Evolutionary conservation across 1,139 yeast species (phyloP).

Genomic region (Suhomyces chickasaworum): DNA sequence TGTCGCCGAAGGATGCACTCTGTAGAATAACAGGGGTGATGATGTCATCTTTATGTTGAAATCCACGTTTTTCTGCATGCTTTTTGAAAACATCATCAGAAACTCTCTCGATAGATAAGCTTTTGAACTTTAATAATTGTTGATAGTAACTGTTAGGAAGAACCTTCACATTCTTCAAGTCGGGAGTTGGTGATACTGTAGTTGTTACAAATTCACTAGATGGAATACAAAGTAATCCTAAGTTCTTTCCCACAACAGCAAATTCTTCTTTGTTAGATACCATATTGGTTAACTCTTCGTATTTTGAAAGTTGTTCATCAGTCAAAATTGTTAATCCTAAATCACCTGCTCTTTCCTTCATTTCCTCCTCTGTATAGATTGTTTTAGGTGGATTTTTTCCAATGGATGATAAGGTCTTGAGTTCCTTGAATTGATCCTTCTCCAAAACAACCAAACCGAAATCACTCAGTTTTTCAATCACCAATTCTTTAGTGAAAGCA

Average conservation of each 20-base stretch:
- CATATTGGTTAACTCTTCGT: conserved; percentile 23
- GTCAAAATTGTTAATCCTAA: conserved; percentile 47
- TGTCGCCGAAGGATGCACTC: conserved; percentile 14
- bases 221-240: conserved; percentile 58
- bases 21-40: conserved; percentile 21
- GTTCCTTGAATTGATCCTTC: conserved; percentile 33
- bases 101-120: conserved; percentile 46
- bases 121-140: conserved; percentile 50
- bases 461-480: conserved; percentile 43
- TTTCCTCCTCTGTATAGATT: conserved; percentile 21
- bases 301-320: conserved; percentile 33
- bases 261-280: conserved; percentile 23
- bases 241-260: conserved; percentile 37
- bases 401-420: conserved; percentile 22
- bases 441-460: conserved; percentile 35
- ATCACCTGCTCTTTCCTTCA: conserved; percentile 24
- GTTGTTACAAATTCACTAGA: conserved; percentile 59
- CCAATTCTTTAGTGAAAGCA: conserved; percentile 26
- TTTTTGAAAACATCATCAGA: conserved; percentile 47
- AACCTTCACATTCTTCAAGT: conserved; percentile 59
- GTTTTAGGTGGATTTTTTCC: conserved; percentile 18
- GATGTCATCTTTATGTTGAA: conserved; percentile 29
- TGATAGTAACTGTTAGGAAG: conserved; percentile 66
- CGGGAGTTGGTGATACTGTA: conserved; percentile 56
- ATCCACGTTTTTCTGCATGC: conserved; percentile 54